Percentiles rank a stretch among this genome's conserved stretches.
phyloP scores from a whole-genome alignment of 805 yeast genomes.

The Gaillardinia entomophila region DNA sequence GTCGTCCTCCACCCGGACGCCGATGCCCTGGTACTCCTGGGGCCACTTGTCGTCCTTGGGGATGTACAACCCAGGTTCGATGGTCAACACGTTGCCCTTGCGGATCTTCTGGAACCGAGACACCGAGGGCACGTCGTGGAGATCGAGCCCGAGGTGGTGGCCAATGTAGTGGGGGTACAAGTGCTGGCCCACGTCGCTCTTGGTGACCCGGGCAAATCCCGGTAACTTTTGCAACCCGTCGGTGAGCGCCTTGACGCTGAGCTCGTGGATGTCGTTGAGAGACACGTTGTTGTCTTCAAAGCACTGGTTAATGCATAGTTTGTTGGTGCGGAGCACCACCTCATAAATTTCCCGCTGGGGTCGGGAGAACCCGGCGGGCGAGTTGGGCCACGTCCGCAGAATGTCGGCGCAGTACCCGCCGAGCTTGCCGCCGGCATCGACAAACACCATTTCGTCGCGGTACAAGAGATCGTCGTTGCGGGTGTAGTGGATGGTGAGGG shows the following conservation, averaged over 20 bases:
- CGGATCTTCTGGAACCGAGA: constrained; percentile 51
- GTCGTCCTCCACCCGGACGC: constrained; percentile 93
- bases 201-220: constrained; percentile 55
- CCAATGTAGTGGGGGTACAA: constrained; percentile 94
- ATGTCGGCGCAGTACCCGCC: constrained; percentile 97
- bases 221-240: constrained; percentile 60
- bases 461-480: constrained; percentile 80
- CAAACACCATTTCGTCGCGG: constrained; percentile 76
- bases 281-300: constrained; percentile 47
- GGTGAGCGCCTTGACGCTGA: constrained; percentile 54
- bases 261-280: constrained; percentile 69
- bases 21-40: constrained; percentile 74
- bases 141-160: constrained; percentile 89
- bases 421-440: constrained; percentile 90
- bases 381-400: constrained; percentile 93
- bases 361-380: constrained; percentile 59
- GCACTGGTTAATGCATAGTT: constrained; percentile 68
- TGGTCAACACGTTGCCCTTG: constrained; percentile 79
- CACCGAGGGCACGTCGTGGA: constrained; percentile 71
- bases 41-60: constrained; percentile 76
- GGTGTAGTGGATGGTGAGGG: constrained; percentile 89
- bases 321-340: constrained; percentile 81
- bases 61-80: constrained; percentile 93
- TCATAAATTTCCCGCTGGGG: constrained; percentile 85
- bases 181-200: constrained; percentile 44